These are phyloP conservation scores for Phytophthora boehmeriae DNA, from an alignment of 352 stramenopile species.

Conservation along the genomic window DNA sequence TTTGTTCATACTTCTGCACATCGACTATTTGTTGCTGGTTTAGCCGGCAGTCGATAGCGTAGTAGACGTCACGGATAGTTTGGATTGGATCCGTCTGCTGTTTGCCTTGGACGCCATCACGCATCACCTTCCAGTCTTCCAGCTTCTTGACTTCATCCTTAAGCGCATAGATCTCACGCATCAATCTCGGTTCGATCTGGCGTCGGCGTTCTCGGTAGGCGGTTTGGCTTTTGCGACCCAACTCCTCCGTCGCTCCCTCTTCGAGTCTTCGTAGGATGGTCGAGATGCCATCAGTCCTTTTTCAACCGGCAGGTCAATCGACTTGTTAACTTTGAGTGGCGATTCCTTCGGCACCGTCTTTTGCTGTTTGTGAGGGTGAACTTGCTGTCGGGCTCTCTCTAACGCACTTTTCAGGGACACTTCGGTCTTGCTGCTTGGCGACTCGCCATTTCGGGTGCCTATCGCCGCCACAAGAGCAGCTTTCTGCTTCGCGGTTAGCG, in stretches of 20 bases:
- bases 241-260: constrained; percentile 55
- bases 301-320: constrained; percentile 19
- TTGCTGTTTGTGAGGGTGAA: not conserved
- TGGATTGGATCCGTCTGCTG: constrained; percentile 20
- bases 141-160: constrained; percentile 45
- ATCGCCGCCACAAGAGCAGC: not conserved
- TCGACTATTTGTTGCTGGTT: constrained; percentile 2
- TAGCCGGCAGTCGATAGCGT: constrained; percentile 21
- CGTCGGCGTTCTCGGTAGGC: constrained; percentile 61
- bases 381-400: not conserved
- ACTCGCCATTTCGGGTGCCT: not conserved
- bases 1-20: not conserved
- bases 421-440: not conserved
- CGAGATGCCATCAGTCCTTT: not conserved
- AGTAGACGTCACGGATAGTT: constrained; percentile 41
- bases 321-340: not conserved
- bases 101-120: not conserved
- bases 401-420: not conserved
- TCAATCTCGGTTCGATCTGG: constrained; percentile 34
- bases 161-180: constrained; percentile 37
- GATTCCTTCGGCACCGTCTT: not conserved
- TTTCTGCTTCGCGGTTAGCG: not conserved
- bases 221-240: constrained; percentile 62
- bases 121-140: constrained; percentile 1
- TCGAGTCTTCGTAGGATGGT: constrained; percentile 24